Evolutionary conservation across 192 early-diverging fungal species (phyloP).

Genomic region (Oehlia diaphana): DNA sequence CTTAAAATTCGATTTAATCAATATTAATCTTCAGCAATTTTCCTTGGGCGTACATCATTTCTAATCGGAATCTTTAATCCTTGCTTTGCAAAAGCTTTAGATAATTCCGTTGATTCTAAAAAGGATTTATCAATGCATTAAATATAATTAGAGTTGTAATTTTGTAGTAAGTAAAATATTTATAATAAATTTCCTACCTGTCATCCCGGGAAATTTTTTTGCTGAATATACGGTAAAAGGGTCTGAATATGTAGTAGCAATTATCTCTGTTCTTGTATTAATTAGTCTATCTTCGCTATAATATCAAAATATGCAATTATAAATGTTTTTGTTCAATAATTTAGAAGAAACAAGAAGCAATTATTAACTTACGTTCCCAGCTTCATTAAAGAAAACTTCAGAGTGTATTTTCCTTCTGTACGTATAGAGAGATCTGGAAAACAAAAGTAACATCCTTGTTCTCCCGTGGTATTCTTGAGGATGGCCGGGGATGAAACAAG

Average conservation of each 20-base stretch:
- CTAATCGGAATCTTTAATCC: constrained; percentile 80
- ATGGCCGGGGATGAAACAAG: constrained; percentile 60
- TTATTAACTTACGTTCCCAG: constrained; percentile 52
- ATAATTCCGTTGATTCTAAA: constrained; percentile 77
- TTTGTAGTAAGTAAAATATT: not conserved
- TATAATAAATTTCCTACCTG: constrained; percentile 45
- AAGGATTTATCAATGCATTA: not conserved
- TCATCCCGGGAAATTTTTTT: constrained; percentile 86
- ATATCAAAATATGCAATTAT: constrained; percentile 2
- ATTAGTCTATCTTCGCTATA: constrained; percentile 48
- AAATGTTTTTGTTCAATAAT: not conserved
- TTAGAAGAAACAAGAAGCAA: not conserved
- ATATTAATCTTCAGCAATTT: constrained; percentile 26
- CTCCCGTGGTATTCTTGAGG: constrained; percentile 53
- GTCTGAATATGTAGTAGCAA: constrained; percentile 60
- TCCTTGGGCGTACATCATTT: constrained; percentile 53
- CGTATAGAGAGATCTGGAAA: constrained; percentile 78
- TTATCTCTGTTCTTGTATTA: constrained; percentile 48
- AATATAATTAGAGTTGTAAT: constrained; percentile 2
- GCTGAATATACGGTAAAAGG: constrained; percentile 79
- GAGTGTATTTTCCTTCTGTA: constrained; percentile 68
- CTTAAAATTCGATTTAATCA: not conserved
- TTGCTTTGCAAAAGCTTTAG: constrained; percentile 75
- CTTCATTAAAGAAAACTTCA: constrained; percentile 71
- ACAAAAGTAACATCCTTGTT: constrained; percentile 73